Base-by-base conservation (phyloP, 495 filamentous ascomycete species). In the Tuber magnatum region DNA sequence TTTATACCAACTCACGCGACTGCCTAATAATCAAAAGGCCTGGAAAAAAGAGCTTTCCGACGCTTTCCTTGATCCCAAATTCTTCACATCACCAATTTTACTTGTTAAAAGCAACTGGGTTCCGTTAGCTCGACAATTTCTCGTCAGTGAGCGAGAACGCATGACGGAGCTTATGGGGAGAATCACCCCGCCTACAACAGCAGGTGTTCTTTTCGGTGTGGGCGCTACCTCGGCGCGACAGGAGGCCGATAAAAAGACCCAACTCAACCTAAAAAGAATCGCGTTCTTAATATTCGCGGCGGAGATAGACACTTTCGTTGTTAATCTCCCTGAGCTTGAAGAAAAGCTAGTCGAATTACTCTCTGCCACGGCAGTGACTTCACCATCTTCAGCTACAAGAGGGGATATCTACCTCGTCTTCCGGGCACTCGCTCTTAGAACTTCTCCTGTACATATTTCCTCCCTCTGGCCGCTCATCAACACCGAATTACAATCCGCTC, bases 171-270 rank as follows among this genome's bases (percentile, higher is more conserved):
- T 97, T 5, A 83, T 98, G 22, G 86, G 87, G 56, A 90, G 93
- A 40, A 86, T 98, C 48, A 90, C 92, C 9, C 88, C 94, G 4
- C 95, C 95, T 14, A 93, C 93, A 24, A 92, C 95, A n/a, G 96
- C 95, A 0, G 96, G 95, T 24, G 97, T 98, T 73, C 93, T 99
- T 83, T 99, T 99, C 77, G 95, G 95, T 38, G 95, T 99, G 8
- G 95, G 95, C 71, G 96, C 95, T 10, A 94, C 92, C 46, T 94
- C 94, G 38, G 95, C 95, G n/a, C 88, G 95, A 75, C 86, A 93
- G 68, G 95, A 99, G 85, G 93, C 95, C 14, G 95, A 99, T 83
- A 91, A 94, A 71, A 95, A 91, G 83, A 92, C 94, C 12, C 94
- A 97, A 81, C 88, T 97, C 48, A 97, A 94, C 82, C 89, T 99